Percentiles rank a stretch among this genome's conserved stretches.
Conservation (phyloP, 306 rosid species). For the Cucurbita pepo region DNA sequence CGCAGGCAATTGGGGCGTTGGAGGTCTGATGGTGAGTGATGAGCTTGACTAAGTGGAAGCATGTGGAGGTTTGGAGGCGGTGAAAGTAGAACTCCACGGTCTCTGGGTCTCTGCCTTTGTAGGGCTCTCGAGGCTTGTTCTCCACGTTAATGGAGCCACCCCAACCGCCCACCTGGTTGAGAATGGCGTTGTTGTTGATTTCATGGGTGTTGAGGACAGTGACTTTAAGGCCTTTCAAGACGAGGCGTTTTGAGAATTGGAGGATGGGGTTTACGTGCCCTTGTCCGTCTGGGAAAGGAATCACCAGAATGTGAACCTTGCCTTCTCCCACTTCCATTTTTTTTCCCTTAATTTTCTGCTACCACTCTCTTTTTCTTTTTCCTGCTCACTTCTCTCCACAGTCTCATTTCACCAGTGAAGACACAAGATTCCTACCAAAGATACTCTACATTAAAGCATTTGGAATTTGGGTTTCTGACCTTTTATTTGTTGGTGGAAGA, state of each 20-base stretch:
- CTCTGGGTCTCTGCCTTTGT: background rate
- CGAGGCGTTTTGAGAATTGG: conserved; percentile 16
- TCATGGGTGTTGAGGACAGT: background rate
- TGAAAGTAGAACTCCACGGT: background rate
- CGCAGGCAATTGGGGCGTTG: background rate
- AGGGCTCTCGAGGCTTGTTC: background rate
- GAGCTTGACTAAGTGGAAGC: background rate
- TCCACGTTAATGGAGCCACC: background rate
- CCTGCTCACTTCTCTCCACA: too few relatives aligned
- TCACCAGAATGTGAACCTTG: background rate
- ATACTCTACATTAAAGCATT: too few relatives aligned
- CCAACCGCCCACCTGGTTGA: too few relatives aligned
- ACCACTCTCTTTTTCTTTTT: too few relatives aligned
- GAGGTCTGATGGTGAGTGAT: background rate
- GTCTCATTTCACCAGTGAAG: too few relatives aligned
- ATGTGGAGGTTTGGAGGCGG: too few relatives aligned
- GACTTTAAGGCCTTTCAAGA: conserved; percentile 3
- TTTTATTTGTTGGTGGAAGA: too few relatives aligned
- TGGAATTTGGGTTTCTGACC: too few relatives aligned
- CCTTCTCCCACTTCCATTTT: background rate
- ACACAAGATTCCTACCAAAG: too few relatives aligned
- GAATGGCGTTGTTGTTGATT: background rate
- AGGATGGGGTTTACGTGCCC: conserved; percentile 22
- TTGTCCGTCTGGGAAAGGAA: background rate
- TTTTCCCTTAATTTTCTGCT: too few relatives aligned